A percentile compares a stretch with the other conserved stretches of the same genome.
phyloP scores from a whole-genome alignment of 2,329 filamentous ascomycete species.

The Calonectria multiphialidica region DNA sequence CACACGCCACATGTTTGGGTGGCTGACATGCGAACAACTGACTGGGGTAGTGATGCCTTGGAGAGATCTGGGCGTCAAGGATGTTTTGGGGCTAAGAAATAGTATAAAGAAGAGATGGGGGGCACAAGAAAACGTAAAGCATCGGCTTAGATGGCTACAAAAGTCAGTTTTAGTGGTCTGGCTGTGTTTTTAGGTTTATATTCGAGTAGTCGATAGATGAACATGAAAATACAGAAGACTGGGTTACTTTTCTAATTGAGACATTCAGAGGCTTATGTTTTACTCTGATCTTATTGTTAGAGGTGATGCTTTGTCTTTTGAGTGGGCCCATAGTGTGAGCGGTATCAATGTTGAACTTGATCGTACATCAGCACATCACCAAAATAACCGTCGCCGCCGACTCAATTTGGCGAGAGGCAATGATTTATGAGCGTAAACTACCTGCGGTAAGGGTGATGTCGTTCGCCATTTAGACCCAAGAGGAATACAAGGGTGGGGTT shows the following conservation, averaged over 20 bases:
- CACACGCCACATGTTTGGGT: neutral
- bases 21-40: neutral
- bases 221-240: slow-evolving; percentile 24
- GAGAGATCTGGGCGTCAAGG: neutral
- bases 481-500: slow-evolving; percentile 41
- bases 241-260: slow-evolving; percentile 37
- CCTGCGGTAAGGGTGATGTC: slow-evolving; percentile 66
- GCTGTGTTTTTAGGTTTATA: slow-evolving; percentile 31
- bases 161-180: slow-evolving; percentile 17
- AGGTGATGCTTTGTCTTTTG: too few relatives aligned
- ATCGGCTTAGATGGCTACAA: too few relatives aligned
- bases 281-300: too few relatives aligned
- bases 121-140: neutral
- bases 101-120: neutral
- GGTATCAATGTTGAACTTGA: slow-evolving; percentile 80
- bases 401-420: slow-evolving; percentile 39
- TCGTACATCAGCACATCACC: slow-evolving; percentile 39
- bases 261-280: too few relatives aligned
- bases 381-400: slow-evolving; percentile 9
- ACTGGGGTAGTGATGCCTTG: too few relatives aligned
- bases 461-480: slow-evolving; percentile 62
- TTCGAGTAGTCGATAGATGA: slow-evolving; percentile 28
- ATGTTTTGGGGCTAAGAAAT: neutral
- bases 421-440: slow-evolving; percentile 62
- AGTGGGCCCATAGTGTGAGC: slow-evolving; percentile 78